Percentiles rank a stretch among this genome's conserved stretches.
These are phyloP conservation scores for Metarhizium rileyi DNA, from an alignment of 2,329 filamentous ascomycete species.

Conservation along the genomic window DNA sequence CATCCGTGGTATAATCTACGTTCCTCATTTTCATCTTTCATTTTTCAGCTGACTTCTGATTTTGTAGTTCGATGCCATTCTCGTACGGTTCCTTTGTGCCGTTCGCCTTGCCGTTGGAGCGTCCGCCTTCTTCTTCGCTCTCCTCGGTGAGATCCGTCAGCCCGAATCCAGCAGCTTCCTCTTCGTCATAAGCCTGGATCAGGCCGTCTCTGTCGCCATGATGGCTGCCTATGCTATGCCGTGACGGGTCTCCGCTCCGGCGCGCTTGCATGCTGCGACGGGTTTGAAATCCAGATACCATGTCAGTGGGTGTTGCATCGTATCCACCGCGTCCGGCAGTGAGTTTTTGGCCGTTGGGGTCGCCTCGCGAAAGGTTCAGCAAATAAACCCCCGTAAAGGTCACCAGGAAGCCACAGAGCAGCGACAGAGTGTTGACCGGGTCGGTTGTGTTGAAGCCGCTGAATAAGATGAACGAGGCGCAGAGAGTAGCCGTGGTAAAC, in stretches of 20 bases:
- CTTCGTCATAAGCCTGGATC: constrained; percentile 83
- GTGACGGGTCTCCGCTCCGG: constrained; percentile 57
- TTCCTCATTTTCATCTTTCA: constrained; percentile 13
- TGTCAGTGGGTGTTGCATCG: constrained; percentile 83
- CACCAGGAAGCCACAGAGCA: constrained; percentile 85
- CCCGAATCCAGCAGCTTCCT: constrained; percentile 63
- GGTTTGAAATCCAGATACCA: constrained; percentile 80
- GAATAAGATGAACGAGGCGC: constrained; percentile 93
- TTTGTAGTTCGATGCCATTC: constrained; percentile 41
- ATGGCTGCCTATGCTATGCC: constrained; percentile 55
- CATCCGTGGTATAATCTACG: constrained; percentile 10
- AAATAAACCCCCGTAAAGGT: constrained; percentile 96
- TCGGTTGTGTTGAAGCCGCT: constrained; percentile 93
- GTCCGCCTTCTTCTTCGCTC: constrained; percentile 50
- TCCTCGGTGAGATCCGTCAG: constrained; percentile 73
- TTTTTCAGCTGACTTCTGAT: constrained; percentile 31
- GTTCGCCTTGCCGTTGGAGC: constrained; percentile 29
- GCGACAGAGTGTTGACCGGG: constrained; percentile 80
- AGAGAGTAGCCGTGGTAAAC: constrained; percentile 88
- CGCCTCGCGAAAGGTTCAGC: constrained; percentile 85
- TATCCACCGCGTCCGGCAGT: constrained; percentile 51
- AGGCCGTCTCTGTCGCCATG: constrained; percentile 68
- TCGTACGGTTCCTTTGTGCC: constrained; percentile 31
- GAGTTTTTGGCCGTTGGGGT: constrained; percentile 68
- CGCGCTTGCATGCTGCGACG: constrained; percentile 87